phyloP scores from a whole-genome alignment of 2,329 filamentous ascomycete genomes.

The Coleophoma crateriformis region DNA sequence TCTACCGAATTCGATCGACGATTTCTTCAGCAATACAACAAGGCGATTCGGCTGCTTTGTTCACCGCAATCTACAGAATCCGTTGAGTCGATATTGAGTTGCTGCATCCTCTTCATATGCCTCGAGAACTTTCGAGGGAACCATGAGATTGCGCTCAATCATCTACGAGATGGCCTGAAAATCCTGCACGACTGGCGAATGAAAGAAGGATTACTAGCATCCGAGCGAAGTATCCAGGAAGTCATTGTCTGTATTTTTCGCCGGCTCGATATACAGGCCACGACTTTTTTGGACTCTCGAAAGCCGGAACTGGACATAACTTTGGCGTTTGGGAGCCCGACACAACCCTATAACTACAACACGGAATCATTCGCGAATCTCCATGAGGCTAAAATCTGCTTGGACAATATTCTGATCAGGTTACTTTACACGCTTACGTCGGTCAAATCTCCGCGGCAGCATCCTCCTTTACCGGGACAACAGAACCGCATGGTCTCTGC shows the following conservation, averaged over 20 bases:
- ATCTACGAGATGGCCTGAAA: background rate
- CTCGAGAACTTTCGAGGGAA: background rate
- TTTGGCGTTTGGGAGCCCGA: background rate
- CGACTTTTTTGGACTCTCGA: constrained; percentile 9
- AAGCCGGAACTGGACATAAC: constrained; percentile 3
- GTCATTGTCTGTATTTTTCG: constrained; percentile 4
- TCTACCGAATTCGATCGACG: background rate
- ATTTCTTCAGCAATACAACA: background rate
- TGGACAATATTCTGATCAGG: constrained; percentile 7
- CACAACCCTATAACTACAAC: background rate
- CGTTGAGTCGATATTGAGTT: background rate
- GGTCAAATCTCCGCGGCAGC: too few relatives aligned
- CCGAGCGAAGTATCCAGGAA: constrained; percentile 1
- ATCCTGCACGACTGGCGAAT: constrained; percentile 4
- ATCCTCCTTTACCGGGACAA: too few relatives aligned
- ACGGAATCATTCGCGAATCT: background rate
- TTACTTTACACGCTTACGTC: constrained; percentile 9
- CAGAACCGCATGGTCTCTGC: background rate
- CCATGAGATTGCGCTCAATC: background rate
- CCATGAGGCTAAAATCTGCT: constrained; percentile 2
- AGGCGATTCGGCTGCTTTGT: background rate
- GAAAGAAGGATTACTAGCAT: background rate
- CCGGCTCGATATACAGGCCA: constrained; percentile 12
- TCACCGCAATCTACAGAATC: background rate
- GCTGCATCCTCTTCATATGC: background rate